Evolutionary conservation across 371 early-diverging fungal species (phyloP).

Genomic region (Haplosporangium sp.): DNA sequence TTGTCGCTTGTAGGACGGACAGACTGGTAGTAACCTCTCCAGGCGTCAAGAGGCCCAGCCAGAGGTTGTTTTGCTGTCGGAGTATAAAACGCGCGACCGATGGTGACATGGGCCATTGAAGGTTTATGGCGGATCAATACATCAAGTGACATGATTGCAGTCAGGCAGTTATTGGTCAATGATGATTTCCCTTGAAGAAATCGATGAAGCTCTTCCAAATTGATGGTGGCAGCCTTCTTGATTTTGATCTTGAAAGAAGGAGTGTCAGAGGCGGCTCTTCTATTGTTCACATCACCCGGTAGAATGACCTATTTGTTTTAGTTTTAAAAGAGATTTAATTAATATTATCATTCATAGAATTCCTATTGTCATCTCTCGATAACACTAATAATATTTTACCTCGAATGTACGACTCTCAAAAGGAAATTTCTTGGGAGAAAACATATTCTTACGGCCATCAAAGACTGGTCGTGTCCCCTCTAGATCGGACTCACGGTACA

Average conservation of each 20-base stretch:
- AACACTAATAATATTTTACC: slow-evolving; percentile 26
- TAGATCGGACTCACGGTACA: slow-evolving; percentile 47
- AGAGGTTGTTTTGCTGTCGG: slow-evolving; percentile 65
- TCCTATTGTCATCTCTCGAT: too few relatives aligned
- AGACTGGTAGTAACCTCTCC: slow-evolving; percentile 93
- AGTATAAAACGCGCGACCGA: slow-evolving; percentile 92
- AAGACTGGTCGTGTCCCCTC: slow-evolving; percentile 57
- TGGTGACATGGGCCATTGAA: slow-evolving; percentile 70
- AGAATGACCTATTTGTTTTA: slow-evolving; percentile 54
- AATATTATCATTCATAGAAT: background rate
- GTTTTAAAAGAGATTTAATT: background rate
- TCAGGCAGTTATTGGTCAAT: slow-evolving; percentile 60
- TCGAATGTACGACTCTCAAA: slow-evolving; percentile 59
- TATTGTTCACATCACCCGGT: slow-evolving; percentile 39
- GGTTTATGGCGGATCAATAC: slow-evolving; percentile 83
- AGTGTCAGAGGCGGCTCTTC: background rate
- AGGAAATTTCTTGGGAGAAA: slow-evolving; percentile 57
- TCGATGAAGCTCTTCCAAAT: slow-evolving; percentile 64
- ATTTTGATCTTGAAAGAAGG: slow-evolving; percentile 62
- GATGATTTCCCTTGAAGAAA: slow-evolving; percentile 61
- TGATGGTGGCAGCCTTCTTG: slow-evolving; percentile 67
- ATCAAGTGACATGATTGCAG: slow-evolving; percentile 84
- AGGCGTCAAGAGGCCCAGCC: slow-evolving; percentile 85
- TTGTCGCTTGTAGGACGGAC: slow-evolving; percentile 77
- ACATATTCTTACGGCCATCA: slow-evolving; percentile 66